These are phyloP conservation scores for Phoma herbarum DNA, from an alignment of 2,329 filamentous ascomycete genomes.

Conservation along the genomic window DNA sequence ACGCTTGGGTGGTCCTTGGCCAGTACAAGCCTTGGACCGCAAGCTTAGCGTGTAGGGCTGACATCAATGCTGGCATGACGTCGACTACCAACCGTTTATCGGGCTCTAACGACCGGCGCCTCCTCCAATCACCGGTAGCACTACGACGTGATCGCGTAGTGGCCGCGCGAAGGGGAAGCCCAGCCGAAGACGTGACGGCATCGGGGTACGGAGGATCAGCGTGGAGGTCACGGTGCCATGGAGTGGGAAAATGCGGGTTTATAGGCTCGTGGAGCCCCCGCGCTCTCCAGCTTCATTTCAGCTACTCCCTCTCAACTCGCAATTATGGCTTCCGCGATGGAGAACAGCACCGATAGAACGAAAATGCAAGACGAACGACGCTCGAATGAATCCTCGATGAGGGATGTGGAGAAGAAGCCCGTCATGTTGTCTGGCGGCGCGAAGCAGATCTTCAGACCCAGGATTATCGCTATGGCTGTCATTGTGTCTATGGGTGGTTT, in stretches of 20 bases:
- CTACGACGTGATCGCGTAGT: slow-evolving; percentile 2
- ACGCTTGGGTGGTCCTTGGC: slow-evolving; percentile 14
- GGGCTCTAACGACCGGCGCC: background rate
- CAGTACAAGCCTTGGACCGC: slow-evolving; percentile 12
- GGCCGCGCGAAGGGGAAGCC: slow-evolving; percentile 4
- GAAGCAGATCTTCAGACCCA: slow-evolving; percentile 42
- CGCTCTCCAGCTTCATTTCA: background rate
- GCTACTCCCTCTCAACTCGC: background rate
- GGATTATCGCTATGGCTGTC: slow-evolving; percentile 45
- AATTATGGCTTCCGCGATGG: slow-evolving; percentile 13
- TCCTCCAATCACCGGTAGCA: background rate
- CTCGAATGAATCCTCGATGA: slow-evolving; percentile 36
- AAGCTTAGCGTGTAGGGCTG: slow-evolving; percentile 15
- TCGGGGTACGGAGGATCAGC: slow-evolving; percentile 14
- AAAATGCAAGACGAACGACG: slow-evolving; percentile 13
- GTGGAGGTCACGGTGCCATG: slow-evolving; percentile 13
- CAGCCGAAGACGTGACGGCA: slow-evolving; percentile 18
- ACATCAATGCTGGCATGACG: slow-evolving; percentile 10
- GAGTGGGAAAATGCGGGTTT: slow-evolving; percentile 11
- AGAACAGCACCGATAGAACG: background rate
- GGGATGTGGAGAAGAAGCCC: slow-evolving; percentile 43
- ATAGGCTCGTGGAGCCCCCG: slow-evolving; percentile 22
- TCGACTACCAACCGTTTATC: background rate
- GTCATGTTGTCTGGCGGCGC: slow-evolving; percentile 33
- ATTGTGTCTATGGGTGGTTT: slow-evolving; percentile 50